phyloP scores from a whole-genome alignment of 768 basidiomycete species.

The Leucosporidium creatinivorum region DNA sequence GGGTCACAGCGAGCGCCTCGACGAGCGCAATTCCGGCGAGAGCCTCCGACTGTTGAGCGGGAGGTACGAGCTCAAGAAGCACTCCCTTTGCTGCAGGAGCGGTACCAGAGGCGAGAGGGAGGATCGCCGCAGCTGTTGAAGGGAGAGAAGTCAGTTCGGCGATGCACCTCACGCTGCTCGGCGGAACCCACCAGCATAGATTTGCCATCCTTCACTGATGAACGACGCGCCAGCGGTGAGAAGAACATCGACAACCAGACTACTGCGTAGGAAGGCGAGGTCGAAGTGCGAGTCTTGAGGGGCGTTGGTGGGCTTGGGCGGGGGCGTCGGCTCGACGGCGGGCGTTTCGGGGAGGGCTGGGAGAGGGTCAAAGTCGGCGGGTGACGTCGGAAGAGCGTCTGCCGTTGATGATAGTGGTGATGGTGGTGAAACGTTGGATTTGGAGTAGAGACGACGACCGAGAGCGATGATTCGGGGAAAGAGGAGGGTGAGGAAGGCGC shows the following conservation, averaged over 20 bases:
- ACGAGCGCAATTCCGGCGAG: not conserved
- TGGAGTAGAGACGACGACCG: slow-evolving; percentile 37
- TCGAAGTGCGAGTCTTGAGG: slow-evolving; percentile 39
- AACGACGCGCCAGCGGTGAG: slow-evolving; percentile 36
- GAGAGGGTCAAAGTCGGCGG: slow-evolving; percentile 14
- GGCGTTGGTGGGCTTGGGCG: slow-evolving; percentile 29
- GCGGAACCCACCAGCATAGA: not conserved
- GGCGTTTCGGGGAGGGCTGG: not conserved
- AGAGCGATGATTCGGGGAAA: slow-evolving; percentile 21
- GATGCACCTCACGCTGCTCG: not conserved
- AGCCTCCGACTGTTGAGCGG: not conserved
- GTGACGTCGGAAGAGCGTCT: slow-evolving; percentile 5
- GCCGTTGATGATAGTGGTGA: slow-evolving; percentile 31
- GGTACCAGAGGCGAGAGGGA: slow-evolving; percentile 41
- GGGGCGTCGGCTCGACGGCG: slow-evolving; percentile 5
- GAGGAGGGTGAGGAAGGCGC: slow-evolving; percentile 15
- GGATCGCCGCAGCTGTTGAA: slow-evolving; percentile 34
- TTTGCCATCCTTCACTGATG: slow-evolving; percentile 35
- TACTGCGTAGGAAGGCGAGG: slow-evolving; percentile 38
- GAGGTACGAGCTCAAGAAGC: slow-evolving; percentile 39
- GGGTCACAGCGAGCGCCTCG: slow-evolving; percentile 32
- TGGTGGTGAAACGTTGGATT: slow-evolving; percentile 23
- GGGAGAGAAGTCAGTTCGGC: not conserved
- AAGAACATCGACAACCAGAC: slow-evolving; percentile 39
- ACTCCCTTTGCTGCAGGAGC: slow-evolving; percentile 41